Base-by-base conservation (phyloP, 352 stramenopile species). In the Globisporangium carolinianum region DNA sequence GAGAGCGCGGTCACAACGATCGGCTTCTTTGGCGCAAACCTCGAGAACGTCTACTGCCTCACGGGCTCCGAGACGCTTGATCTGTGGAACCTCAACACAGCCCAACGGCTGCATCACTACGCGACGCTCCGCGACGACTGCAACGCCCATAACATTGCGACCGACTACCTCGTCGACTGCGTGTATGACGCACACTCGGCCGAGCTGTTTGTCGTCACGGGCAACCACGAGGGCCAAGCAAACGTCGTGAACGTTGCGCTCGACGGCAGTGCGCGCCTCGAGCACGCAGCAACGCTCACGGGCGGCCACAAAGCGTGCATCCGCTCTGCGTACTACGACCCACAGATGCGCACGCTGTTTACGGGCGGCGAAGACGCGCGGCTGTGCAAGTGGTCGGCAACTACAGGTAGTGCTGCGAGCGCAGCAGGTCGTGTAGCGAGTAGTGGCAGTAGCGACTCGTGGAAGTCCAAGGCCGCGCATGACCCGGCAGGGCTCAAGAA, bases 1-100 rank as follows among this genome's bases (percentile, higher is more conserved):
- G 89, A 97, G 74, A 95, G 87, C 63, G 75, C 89, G 7, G 79
- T 97, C 9, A 79, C 83, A n/a, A 87, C 67, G 18, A 76, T 96
- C 47, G 87, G 83, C 9, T 95, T 97, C 71, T 97, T 96, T 59
- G 89, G 89, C 0, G 71, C 72, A 5, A 68, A 92, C 51, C 66
- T 63, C 3, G 85, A 95, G 52, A 86, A 94, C 56, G 82, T 96
- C 32, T 94, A 79, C 60, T 94, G 75, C 52, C 73, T 95, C 18
- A 96, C 87, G 0, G 86, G 89, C 61, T 87, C 83, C 14, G 89
- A 97, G 73, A 95, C 84, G 45, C 73, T 96, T 18, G 88, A 94
- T 51, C 61, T 97, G 51, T 97, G 89, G 89, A 95, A 97, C 67
- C 54, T 94, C 45, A 80, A 81, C 67, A 91, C 78, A 5, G 89